A percentile compares a stretch with the other conserved stretches of the same genome.
These are phyloP conservation scores for Fusarium pininemorale DNA, from an alignment of 2,329 filamentous ascomycete genomes.

Conservation along the genomic window DNA sequence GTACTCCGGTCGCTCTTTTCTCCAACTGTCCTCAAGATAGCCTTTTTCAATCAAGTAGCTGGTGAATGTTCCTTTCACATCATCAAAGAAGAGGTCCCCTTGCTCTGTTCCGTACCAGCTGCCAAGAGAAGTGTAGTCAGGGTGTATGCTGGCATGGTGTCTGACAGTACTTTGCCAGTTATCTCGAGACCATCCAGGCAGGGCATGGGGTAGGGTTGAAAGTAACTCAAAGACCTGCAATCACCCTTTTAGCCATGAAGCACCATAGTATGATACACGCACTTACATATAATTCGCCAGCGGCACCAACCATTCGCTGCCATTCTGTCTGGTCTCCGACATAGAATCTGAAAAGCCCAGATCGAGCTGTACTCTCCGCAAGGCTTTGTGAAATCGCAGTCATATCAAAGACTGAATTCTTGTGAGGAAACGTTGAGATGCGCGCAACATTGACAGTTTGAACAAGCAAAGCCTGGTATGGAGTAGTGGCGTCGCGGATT, in stretches of 20 bases:
- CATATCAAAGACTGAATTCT: neutral
- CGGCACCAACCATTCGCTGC: neutral
- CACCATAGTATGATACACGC: too few relatives aligned
- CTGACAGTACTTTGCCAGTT: slow-evolving; percentile 1
- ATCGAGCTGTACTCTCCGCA: neutral
- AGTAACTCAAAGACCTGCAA: neutral
- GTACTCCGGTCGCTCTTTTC: neutral
- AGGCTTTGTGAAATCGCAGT: neutral
- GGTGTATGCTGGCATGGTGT: neutral
- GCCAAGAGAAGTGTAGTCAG: neutral
- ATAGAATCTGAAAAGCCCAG: neutral
- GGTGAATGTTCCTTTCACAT: neutral
- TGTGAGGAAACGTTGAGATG: neutral
- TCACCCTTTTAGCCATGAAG: too few relatives aligned
- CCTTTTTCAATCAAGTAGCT: neutral
- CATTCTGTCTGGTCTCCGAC: neutral
- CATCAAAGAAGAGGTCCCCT: neutral
- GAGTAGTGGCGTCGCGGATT: neutral
- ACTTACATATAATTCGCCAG: neutral
- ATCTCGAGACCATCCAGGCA: neutral
- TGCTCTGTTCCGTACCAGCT: neutral
- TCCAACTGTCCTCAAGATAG: neutral
- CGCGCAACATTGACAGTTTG: neutral
- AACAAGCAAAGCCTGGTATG: neutral
- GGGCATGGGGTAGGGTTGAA: neutral